Percentiles rank a stretch among this genome's conserved stretches.
Conservation (phyloP, 176 grass and related monocot genomes). For the Rhynchospora pubera region DNA sequence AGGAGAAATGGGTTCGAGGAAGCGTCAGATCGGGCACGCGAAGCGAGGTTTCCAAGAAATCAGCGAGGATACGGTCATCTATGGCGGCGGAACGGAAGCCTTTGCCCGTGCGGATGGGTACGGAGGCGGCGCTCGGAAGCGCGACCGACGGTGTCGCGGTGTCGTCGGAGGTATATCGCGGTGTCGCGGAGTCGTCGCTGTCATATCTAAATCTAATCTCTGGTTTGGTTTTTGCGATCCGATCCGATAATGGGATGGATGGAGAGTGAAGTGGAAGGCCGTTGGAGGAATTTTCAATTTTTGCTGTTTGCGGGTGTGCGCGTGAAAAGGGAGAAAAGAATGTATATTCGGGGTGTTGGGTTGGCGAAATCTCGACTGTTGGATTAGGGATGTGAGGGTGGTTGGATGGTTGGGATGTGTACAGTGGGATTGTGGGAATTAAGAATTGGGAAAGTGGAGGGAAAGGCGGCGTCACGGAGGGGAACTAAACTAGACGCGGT, state of each 20-base stretch:
- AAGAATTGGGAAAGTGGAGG: conserved; percentile 26
- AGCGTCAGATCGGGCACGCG: conserved; percentile 47
- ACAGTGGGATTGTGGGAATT: not conserved
- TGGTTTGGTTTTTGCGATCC: not conserved
- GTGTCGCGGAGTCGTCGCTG: conserved; percentile 33
- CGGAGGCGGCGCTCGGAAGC: conserved; percentile 38
- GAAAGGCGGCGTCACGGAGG: not conserved
- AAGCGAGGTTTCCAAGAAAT: conserved; percentile 66
- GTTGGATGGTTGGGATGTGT: not conserved
- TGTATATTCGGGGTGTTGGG: not conserved
- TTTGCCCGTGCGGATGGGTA: conserved; percentile 60
- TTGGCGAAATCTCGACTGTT: not conserved
- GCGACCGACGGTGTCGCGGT: conserved; percentile 15
- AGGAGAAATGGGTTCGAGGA: conserved; percentile 39
- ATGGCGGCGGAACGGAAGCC: conserved; percentile 53
- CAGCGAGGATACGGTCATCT: conserved; percentile 50
- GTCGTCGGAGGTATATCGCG: conserved; percentile 31
- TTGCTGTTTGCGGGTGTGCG: not conserved
- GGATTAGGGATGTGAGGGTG: not conserved
- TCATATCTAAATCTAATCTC: too few relatives aligned
- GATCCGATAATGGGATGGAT: not conserved
- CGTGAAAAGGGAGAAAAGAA: not conserved
- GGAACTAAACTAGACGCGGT: not conserved
- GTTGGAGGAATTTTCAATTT: not conserved
- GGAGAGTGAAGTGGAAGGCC: conserved; percentile 2